These are phyloP conservation scores for Malus hybrid DNA, from an alignment of 331 rosid genomes.

Conservation along the genomic window DNA sequence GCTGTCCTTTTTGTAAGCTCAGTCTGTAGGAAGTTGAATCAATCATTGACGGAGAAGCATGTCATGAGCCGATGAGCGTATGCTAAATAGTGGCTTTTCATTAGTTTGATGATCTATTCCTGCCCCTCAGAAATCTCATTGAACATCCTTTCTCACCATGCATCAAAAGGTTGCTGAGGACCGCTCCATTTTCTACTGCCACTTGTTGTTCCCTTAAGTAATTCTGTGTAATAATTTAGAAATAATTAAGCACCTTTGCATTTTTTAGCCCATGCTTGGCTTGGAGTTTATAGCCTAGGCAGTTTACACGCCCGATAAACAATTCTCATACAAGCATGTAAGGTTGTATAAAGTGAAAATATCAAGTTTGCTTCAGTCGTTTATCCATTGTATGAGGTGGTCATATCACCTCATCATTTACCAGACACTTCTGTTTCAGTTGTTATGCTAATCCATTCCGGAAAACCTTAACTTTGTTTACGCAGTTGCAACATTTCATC, in stretches of 20 bases:
- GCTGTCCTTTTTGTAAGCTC: not conserved
- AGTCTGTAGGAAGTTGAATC: not conserved
- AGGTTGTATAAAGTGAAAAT: not conserved
- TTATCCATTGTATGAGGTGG: not conserved
- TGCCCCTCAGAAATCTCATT: not conserved
- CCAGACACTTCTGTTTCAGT: not conserved
- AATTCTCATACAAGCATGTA: not conserved
- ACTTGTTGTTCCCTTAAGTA: not conserved
- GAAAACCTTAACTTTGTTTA: constrained; percentile 1
- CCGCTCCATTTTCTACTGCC: not conserved
- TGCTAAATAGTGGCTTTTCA: not conserved
- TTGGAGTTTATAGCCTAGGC: not conserved
- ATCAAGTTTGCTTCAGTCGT: not conserved
- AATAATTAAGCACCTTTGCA: not conserved
- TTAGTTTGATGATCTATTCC: not conserved
- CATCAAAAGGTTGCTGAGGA: not conserved
- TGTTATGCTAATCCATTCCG: not conserved
- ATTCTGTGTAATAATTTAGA: not conserved
- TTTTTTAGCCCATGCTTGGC: not conserved
- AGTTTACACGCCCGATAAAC: too few relatives aligned
- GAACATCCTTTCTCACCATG: not conserved
- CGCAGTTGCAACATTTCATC: constrained; percentile 71
- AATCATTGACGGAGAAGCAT: not conserved
- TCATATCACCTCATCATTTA: not conserved
- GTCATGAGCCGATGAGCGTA: not conserved